Base-by-base conservation (phyloP, 805 yeast species). In the Saccharomycopsis malanga region DNA sequence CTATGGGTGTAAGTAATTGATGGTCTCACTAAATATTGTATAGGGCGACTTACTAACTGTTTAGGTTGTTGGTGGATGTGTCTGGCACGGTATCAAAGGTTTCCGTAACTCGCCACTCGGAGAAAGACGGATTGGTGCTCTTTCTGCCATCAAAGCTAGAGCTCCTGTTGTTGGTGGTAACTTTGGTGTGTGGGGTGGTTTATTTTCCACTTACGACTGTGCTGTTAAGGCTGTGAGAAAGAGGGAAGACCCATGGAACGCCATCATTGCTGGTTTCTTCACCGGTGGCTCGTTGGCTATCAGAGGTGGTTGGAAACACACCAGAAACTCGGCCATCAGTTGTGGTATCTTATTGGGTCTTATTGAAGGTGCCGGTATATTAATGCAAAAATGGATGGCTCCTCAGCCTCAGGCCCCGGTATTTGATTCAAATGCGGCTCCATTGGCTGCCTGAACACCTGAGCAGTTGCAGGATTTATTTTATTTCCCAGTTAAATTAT, bases 161-260 rank as follows among this genome's bases (percentile, higher is more conserved):
- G 98, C 97, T 2, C 99, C 99, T 34, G 96, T 91, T 42, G 88
- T 91, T 46, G 98, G 98, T 56, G 98, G 98, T 62, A 93, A 93
- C 68, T 91, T 93, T 61, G 98, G 98, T 71, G 95, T 87, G 34
- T 93, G 98, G 98, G 98, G 98, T 74, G 98, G 98, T 52, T 72
- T 93, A 58, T 93, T 93, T 64, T 87, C 97, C 29, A 83, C 94
- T 12, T 93, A 81, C 62, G 98, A 93, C 68, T 93, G 98, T 73
- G 77, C 89, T 14, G 95, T 93, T 40, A 93, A 91, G 67, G 96
- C 91, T 2, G 78, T 93, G 37, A 85, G 98, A 73, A 85, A 87
- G 68, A 87, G 97, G 73, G 98, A 93, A 67, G 98, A 93, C 66
- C 96, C 98, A 4, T 86, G 95, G 86, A 93, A 93, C 65, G 96